Evolutionary conservation across 2,329 filamentous ascomycete species (phyloP).

Genomic region (Dryadomyces quercus-mongolicae): DNA sequence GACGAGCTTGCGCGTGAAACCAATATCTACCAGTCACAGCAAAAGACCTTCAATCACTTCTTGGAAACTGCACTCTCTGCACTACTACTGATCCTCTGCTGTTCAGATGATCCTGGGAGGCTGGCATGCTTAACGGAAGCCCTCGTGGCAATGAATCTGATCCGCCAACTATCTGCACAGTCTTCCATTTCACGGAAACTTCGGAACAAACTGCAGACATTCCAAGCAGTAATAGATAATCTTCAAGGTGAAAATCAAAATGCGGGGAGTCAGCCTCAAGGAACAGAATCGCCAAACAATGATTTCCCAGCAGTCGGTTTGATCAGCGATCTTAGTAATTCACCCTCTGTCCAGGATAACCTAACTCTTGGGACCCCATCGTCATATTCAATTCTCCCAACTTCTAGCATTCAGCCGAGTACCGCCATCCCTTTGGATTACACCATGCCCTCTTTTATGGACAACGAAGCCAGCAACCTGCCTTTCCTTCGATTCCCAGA

Average conservation of each 20-base stretch:
- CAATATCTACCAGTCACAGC: not conserved
- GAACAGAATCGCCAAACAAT: too few species aligned
- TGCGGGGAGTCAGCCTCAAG: not conserved
- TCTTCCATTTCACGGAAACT: not conserved
- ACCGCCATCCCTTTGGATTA: not conserved
- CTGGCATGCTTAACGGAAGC: not conserved
- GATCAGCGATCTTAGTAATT: too few species aligned
- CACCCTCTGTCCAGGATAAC: too few species aligned
- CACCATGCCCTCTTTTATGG: too few species aligned
- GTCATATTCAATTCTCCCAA: too few species aligned
- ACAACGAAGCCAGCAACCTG: not conserved
- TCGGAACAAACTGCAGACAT: not conserved
- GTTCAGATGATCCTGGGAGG: not conserved
- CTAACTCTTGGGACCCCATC: too few species aligned
- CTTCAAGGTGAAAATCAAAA: not conserved
- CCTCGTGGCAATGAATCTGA: not conserved
- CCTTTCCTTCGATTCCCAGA: not conserved
- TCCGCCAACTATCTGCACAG: not conserved
- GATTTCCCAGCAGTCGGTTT: not conserved
- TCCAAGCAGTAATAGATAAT: not conserved
- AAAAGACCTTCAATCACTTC: conserved; percentile 3
- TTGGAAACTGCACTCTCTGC: not conserved
- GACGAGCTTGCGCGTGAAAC: not conserved
- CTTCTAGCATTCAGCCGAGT: not conserved
- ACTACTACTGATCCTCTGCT: not conserved